Evolutionary conservation across 495 filamentous ascomycete genomes (phyloP), one percentile per base, ranked within the genome.

Genomic region (Ramalina intermedia): DNA sequence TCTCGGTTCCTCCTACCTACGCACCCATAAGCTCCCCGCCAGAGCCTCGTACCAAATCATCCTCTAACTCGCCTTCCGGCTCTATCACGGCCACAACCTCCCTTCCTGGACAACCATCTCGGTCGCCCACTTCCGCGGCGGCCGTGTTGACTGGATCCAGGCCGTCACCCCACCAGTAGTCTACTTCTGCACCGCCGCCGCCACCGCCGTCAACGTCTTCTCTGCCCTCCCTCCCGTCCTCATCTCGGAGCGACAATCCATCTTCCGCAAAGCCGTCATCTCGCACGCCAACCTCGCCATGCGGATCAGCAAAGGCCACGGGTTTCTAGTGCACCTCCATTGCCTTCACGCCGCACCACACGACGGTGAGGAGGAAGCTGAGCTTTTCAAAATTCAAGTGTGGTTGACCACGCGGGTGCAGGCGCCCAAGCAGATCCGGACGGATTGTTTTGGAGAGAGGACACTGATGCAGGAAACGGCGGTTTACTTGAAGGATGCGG

Each of bases 51-150:
- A 53, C 37, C 55, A 62, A 43, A 29, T 59, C 12, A 46, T 47
- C 41, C 42, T 58, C 41, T 55, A 60, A 29, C 57, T 64, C 27
- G 61, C 61, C 4, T 33, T 47, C 8, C 41, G 39, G 14, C 44
- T 52, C 14, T 50, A 55, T 37, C 56, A 51, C 43, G 58, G 58
- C 43, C 50, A 53, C 26, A 43, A 53, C 18, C 48, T 41, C 20
- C 57, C 62, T 6, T 55, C 50, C 37, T 64, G 61, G 58, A 58
- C 63, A 40, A 52, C 62, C 4, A 55, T 63, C 1, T 47, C 50
- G 0, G 53, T 60, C 44, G 39, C 48, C 5, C 48, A 58, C 17
- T 64, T 56, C 40, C 49, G 56, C 43, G 49, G 50, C 26, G 62
- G 62, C 4, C 60, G 62, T n/a, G 51, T 56, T 0, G 63, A 63